Conservation (phyloP, 768 basidiomycete species). For the Lentinula raphanica region DNA sequence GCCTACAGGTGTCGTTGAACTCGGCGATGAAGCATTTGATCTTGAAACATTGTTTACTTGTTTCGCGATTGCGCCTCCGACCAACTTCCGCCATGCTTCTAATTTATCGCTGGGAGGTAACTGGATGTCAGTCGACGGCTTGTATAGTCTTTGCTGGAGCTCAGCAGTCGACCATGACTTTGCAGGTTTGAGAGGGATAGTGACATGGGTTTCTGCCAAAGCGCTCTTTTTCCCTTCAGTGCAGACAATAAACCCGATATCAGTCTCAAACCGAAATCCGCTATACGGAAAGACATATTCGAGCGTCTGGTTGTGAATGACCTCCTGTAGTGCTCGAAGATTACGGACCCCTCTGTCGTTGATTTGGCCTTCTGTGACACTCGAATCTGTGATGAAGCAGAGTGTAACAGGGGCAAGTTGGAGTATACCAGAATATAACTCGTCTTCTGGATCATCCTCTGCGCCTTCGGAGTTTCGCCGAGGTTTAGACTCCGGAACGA, state of each 20-base stretch:
- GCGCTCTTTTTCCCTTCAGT: constrained; percentile 63
- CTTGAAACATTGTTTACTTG: neutral
- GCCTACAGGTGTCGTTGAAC: neutral
- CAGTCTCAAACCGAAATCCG: constrained; percentile 66
- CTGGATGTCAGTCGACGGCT: constrained; percentile 33
- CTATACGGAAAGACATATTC: constrained; percentile 77
- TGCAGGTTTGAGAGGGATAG: constrained; percentile 40
- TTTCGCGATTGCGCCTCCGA: constrained; percentile 46
- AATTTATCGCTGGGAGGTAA: constrained; percentile 46
- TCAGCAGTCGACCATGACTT: constrained; percentile 10
- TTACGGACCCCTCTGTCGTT: constrained; percentile 60
- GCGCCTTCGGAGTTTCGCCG: neutral
- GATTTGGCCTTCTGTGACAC: constrained; percentile 63
- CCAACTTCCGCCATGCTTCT: constrained; percentile 49
- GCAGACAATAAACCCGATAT: constrained; percentile 60
- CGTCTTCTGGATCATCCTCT: constrained; percentile 39
- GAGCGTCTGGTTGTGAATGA: constrained; percentile 59
- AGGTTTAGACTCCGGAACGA: constrained; percentile 59
- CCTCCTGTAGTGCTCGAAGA: constrained; percentile 56
- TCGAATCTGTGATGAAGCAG: constrained; percentile 61
- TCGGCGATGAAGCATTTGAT: neutral
- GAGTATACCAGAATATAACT: constrained; percentile 65
- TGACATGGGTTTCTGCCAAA: constrained; percentile 65
- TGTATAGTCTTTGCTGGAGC: constrained; percentile 40
- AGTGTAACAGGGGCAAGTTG: constrained; percentile 63